Evolutionary conservation across 805 yeast species (phyloP).

Genomic region (Teunomyces atbi): DNA sequence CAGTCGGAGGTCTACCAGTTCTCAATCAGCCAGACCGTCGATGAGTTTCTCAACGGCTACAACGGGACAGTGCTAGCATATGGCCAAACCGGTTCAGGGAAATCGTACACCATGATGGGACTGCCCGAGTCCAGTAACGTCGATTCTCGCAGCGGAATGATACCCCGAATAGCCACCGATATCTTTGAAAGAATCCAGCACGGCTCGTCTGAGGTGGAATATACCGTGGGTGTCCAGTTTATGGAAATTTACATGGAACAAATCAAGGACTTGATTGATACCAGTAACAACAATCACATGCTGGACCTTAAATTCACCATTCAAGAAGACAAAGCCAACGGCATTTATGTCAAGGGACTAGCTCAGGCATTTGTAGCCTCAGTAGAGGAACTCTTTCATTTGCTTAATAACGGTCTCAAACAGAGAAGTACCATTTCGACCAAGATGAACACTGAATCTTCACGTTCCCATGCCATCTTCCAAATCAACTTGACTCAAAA

Average conservation of each 20-base stretch:
- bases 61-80: slow-evolving; percentile 76
- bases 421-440: slow-evolving; percentile 61
- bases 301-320: slow-evolving; percentile 43
- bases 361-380: slow-evolving; percentile 59
- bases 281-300: slow-evolving; percentile 8
- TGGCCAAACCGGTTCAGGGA: slow-evolving; percentile 80
- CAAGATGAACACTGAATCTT: slow-evolving; percentile 67
- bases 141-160: slow-evolving; percentile 53
- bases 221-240: slow-evolving; percentile 65
- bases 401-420: slow-evolving; percentile 58
- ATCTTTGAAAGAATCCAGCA: slow-evolving; percentile 55
- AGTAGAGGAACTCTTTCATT: slow-evolving; percentile 54
- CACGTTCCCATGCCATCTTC: slow-evolving; percentile 79
- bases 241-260: slow-evolving; percentile 83
- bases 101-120: slow-evolving; percentile 78
- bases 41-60: slow-evolving; percentile 70
- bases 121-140: slow-evolving; percentile 24
- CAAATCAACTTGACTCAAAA: slow-evolving; percentile 67
- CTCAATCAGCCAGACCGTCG: slow-evolving; percentile 60
- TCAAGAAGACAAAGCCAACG: slow-evolving; percentile 62
- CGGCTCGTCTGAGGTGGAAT: slow-evolving; percentile 52
- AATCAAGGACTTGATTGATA: slow-evolving; percentile 65
- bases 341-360: slow-evolving; percentile 71
- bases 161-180: slow-evolving; percentile 68
- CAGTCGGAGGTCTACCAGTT: slow-evolving; percentile 62